These are phyloP conservation scores for Pythium sp. DNA, from an alignment of 352 stramenopile species.

Conservation along the genomic window DNA sequence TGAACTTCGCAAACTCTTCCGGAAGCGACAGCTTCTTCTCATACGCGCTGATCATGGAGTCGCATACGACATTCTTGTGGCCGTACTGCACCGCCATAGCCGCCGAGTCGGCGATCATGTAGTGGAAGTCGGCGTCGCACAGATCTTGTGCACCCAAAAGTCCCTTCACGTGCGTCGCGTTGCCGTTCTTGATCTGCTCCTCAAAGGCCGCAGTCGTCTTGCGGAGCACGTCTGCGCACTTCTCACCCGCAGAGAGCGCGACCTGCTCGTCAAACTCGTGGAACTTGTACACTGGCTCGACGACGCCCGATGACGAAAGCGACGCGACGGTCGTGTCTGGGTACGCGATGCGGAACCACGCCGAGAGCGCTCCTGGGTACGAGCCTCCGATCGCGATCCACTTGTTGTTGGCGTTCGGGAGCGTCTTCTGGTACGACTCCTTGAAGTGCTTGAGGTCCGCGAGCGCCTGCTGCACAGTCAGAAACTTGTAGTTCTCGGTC, in stretches of 20 bases:
- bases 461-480: conserved; percentile 85
- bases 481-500: conserved; percentile 65
- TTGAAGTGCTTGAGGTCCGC: conserved; percentile 85
- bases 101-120: conserved; percentile 87
- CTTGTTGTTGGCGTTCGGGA: conserved; percentile 31
- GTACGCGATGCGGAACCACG: conserved; percentile 83
- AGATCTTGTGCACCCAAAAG: conserved; percentile 63
- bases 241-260: conserved; percentile 45
- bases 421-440: conserved; percentile 53
- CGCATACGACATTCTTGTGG: conserved; percentile 77
- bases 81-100: conserved; percentile 89
- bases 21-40: conserved; percentile 51
- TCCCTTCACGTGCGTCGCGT: conserved; percentile 53
- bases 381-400: conserved; percentile 82
- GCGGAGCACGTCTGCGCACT: conserved; percentile 64
- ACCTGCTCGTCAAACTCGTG: conserved; percentile 82
- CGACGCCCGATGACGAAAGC: conserved; percentile 74
- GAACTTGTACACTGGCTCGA: conserved; percentile 79
- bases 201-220: conserved; percentile 69
- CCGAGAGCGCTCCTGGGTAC: conserved; percentile 76
- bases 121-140: conserved; percentile 81
- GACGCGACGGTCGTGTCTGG: conserved; percentile 71
- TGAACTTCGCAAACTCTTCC: conserved; percentile 79
- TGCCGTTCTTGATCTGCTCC: conserved; percentile 42
- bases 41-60: conserved; percentile 46